Evolutionary conservation across 768 basidiomycete species (phyloP).

Genomic region (Amanita rimosa): DNA sequence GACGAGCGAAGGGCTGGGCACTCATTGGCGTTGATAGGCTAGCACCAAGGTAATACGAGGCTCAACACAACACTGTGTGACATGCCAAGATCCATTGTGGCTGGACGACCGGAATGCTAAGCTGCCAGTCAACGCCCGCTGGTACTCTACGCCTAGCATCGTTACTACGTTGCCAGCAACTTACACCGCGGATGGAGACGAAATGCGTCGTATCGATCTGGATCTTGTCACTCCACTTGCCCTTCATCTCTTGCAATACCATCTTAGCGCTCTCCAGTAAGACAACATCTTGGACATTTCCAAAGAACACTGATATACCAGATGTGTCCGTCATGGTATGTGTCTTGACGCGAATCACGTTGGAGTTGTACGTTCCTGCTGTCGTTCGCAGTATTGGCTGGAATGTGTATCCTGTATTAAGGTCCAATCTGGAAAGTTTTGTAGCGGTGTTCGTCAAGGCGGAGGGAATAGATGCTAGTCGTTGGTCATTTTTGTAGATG

Average conservation of each 20-base stretch:
- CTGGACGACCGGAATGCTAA: slow-evolving; percentile 90
- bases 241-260: slow-evolving; percentile 77
- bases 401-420: slow-evolving; percentile 84
- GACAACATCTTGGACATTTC: slow-evolving; percentile 67
- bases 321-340: slow-evolving; percentile 95
- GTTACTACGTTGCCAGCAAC: slow-evolving; percentile 38
- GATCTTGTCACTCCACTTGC: slow-evolving; percentile 85
- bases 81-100: slow-evolving; percentile 95
- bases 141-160: slow-evolving; percentile 80
- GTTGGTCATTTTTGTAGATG: slow-evolving; percentile 85
- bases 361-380: slow-evolving; percentile 84
- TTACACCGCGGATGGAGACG: slow-evolving; percentile 58
- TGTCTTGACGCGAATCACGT: slow-evolving; percentile 71
- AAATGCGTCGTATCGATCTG: slow-evolving; percentile 99
- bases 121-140: slow-evolving; percentile 87
- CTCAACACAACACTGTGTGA: slow-evolving; percentile 68
- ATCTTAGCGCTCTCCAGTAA: slow-evolving; percentile 73
- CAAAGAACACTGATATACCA: slow-evolving; percentile 92
- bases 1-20: slow-evolving; percentile 35
- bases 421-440: slow-evolving; percentile 72
- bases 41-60: slow-evolving; percentile 70
- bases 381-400: slow-evolving; percentile 90
- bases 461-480: slow-evolving; percentile 78
- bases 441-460: slow-evolving; percentile 79
- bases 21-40: slow-evolving; percentile 33